Percentiles rank a stretch among this genome's conserved stretches.
These are phyloP conservation scores for Nymphaea colorata DNA, from an alignment of 164 flowering plant species.

Conservation along the genomic window DNA sequence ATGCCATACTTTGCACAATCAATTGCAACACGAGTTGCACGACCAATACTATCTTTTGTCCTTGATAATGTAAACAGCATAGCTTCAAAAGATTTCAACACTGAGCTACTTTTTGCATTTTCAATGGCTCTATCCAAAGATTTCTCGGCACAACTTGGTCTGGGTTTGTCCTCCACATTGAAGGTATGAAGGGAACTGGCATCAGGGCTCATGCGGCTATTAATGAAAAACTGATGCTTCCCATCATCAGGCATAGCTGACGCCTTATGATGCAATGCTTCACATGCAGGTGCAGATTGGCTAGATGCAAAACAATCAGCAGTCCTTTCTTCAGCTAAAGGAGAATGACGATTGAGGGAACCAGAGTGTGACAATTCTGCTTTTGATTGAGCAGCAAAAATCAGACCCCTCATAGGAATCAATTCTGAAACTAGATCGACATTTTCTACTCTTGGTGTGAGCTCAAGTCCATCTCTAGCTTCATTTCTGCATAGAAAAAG, in stretches of 20 bases:
- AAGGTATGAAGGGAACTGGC: conserved; percentile 10
- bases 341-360: conserved; percentile 15
- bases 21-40: conserved; percentile 84
- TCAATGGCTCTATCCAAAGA: conserved; percentile 20
- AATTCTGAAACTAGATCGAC: conserved; percentile 7
- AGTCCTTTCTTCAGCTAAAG: conserved; percentile 22
- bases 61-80: conserved; percentile 56
- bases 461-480: not conserved
- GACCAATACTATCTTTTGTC: conserved; percentile 90
- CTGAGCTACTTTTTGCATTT: conserved; percentile 36
- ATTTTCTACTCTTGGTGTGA: conserved; percentile 13
- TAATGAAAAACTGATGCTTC: conserved; percentile 17
- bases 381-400: conserved; percentile 16
- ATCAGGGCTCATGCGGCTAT: conserved; percentile 31
- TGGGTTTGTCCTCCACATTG: conserved; percentile 13
- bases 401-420: conserved; percentile 16
- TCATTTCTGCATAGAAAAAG: not conserved
- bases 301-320: conserved; percentile 19
- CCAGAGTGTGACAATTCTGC: conserved; percentile 13
- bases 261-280: not conserved
- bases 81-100: conserved; percentile 49
- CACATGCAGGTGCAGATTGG: conserved; percentile 10
- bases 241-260: conserved; percentile 10
- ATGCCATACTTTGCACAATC: conserved; percentile 83
- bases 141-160: conserved; percentile 14